Evolutionary conservation across 2,329 filamentous ascomycete genomes (phyloP), one percentile per base, ranked within the genome.

Genomic region (Arthrobotrys musiformis): DNA sequence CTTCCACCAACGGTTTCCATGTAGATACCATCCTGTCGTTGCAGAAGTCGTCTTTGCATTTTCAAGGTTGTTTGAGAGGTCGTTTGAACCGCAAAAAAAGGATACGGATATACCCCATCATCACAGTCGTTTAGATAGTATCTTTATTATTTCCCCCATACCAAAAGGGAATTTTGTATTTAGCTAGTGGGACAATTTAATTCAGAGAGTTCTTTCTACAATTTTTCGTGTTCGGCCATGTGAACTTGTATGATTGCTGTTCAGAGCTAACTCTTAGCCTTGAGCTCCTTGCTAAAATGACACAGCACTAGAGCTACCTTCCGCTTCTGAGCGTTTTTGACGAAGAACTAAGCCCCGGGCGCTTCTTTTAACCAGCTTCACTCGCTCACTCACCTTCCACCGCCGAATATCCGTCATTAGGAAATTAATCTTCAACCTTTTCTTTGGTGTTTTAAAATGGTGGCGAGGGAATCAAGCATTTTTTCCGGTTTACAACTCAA

Each of bases 21-120:
- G 69, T 73, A 73, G 61, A 73, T 73, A 73, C 69, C 69, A 60
- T 60, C 22, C 46, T 73, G 61, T 72, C 58, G 64, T 73, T 58
- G 40, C 46, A 58, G 19, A 35, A 56, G 17, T 28, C 37, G 15
- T 26, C 22, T 24, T 48, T 24, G 19, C 42, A 11, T 46, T 46
- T 48, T 48, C 1, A 48, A 15, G 44, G 30, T 33, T 40, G 54
- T 73, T 58, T 58, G 33, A 40, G 6, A 58, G 17, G 24, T 54
- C 61, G n/a, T 62, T 62, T 28, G 7, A 19, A 54, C n/a, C 37
- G 58, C 15, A 28, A 60, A 56, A 63, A 70, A 67, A 67, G 64
- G 52, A 67, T 66, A 73, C 52, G 61, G 69, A 73, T 73, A 73
- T 73, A 73, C 69, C 69, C 67, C 54, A 54, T 54, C 52, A 58